These are phyloP conservation scores for Blepharisma stoltei DNA, from an alignment of 73 alveolate species.

Conservation along the genomic window DNA sequence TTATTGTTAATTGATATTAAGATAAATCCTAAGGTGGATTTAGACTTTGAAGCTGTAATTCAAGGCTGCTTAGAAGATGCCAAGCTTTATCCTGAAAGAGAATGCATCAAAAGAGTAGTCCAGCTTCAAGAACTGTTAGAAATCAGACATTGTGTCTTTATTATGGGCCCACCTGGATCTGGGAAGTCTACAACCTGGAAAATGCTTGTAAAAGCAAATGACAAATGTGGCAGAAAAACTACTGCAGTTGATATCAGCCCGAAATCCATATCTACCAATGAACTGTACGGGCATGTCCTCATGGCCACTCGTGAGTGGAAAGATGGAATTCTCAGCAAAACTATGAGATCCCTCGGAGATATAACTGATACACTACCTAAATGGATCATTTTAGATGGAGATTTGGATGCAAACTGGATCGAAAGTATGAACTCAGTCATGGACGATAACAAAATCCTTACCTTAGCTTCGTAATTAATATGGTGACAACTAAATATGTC, in stretches of 20 bases:
- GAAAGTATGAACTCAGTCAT: conserved; percentile 99
- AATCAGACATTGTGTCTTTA: conserved; percentile 99
- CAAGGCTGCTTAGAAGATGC: conserved; percentile 87
- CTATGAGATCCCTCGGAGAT: conserved; percentile 96
- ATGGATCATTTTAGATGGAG: conserved; percentile 99
- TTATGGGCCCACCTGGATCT: conserved; percentile 99
- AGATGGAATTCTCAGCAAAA: conserved; percentile 99
- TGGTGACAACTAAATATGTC: not conserved
- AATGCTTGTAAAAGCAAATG: conserved; percentile 97
- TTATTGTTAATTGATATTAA: no score
- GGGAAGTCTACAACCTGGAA: conserved; percentile 98
- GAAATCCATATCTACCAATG: conserved; percentile 93
- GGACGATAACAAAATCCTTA: conserved; percentile 99
- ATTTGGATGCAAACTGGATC: conserved; percentile 99
- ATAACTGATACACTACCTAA: conserved; percentile 96
- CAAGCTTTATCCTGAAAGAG: conserved; percentile 90
- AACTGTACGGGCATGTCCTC: conserved; percentile 97
- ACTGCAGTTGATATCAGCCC: conserved; percentile 97
- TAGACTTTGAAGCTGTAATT: conserved; percentile 88
- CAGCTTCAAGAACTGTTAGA: conserved; percentile 90
- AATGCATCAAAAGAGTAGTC: conserved; percentile 92
- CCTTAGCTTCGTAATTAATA: conserved; percentile 96
- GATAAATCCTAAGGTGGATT: conserved; percentile 94
- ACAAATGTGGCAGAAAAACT: conserved; percentile 93
- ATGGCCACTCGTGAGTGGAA: conserved; percentile 99